phyloP scores from a whole-genome alignment of 352 stramenopile genomes.

The Phytophthora fragariaefolia region DNA sequence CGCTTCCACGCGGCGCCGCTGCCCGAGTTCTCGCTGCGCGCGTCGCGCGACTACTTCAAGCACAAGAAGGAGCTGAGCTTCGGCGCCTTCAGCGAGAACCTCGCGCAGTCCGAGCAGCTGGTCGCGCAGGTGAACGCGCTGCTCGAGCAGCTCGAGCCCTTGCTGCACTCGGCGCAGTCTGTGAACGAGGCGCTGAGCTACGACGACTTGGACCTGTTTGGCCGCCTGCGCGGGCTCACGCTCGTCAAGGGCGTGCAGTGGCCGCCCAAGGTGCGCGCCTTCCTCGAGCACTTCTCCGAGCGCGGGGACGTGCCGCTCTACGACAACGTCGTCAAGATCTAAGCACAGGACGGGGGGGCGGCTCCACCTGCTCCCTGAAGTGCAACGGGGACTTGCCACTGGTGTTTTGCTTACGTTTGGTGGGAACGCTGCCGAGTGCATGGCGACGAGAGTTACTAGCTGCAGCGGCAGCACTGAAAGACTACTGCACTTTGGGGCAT shows the following conservation, averaged over 20 bases:
- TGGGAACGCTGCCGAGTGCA: too few species aligned
- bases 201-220: conserved; percentile 66
- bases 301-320: conserved; percentile 52
- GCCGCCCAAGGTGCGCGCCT: conserved; percentile 54
- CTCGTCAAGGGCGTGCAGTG: conserved; percentile 61
- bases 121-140: conserved; percentile 49
- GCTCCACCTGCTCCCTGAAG: too few species aligned
- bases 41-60: conserved; percentile 61
- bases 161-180: conserved; percentile 51
- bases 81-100: conserved; percentile 45
- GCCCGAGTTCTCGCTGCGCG: conserved; percentile 50
- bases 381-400: too few species aligned
- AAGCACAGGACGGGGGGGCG: too few species aligned
- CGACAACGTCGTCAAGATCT: conserved; percentile 58
- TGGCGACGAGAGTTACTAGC: too few species aligned
- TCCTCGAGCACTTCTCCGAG: conserved; percentile 55
- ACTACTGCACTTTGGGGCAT: too few species aligned
- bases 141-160: conserved; percentile 40
- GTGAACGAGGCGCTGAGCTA: conserved; percentile 58
- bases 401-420: too few species aligned
- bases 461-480: too few species aligned
- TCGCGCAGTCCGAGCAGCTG: conserved; percentile 46
- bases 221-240: conserved; percentile 52
- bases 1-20: conserved; percentile 50
- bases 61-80: conserved; percentile 59